Conservation (phyloP, 176 grass and related monocot genomes). For the Elymus sibiricus region DNA sequence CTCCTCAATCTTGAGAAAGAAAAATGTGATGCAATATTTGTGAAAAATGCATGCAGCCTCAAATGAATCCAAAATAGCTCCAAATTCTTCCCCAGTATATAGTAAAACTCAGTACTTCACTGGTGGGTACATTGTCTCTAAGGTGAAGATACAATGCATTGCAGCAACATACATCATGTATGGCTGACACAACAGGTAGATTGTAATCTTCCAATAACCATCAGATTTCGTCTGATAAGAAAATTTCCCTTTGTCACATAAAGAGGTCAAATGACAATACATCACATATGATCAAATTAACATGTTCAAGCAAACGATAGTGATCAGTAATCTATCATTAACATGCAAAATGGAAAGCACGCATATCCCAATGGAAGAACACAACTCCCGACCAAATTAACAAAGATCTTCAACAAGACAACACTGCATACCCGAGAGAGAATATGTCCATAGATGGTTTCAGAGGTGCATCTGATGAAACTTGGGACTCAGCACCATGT, state of each 20-base stretch:
- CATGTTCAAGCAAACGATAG: background rate
- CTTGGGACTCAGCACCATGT: conserved; percentile 71
- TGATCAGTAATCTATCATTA: conserved; percentile 5
- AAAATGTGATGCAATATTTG: background rate
- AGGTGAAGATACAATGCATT: background rate
- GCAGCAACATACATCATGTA: background rate
- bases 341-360: conserved; percentile 6
- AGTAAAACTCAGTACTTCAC: conserved; percentile 9
- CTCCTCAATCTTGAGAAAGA: background rate
- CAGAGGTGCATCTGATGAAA: conserved; percentile 73
- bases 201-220: conserved; percentile 10
- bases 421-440: conserved; percentile 76
- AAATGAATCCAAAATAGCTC: conserved; percentile 14
- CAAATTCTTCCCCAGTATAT: background rate
- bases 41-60: background rate
- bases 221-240: background rate
- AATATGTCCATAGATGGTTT: conserved; percentile 98
- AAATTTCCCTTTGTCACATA: background rate
- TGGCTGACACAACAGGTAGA: background rate
- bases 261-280: background rate
- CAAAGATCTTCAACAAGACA: conserved; percentile 20
- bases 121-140: background rate
- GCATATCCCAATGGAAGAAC: conserved; percentile 17
- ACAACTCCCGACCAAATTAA: background rate
- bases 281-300: conserved; percentile 20